A percentile compares a stretch with the other conserved stretches of the same genome.
Conservation (phyloP, 2,329 filamentous ascomycete genomes). For the Teratosphaeriaceae sp. region DNA sequence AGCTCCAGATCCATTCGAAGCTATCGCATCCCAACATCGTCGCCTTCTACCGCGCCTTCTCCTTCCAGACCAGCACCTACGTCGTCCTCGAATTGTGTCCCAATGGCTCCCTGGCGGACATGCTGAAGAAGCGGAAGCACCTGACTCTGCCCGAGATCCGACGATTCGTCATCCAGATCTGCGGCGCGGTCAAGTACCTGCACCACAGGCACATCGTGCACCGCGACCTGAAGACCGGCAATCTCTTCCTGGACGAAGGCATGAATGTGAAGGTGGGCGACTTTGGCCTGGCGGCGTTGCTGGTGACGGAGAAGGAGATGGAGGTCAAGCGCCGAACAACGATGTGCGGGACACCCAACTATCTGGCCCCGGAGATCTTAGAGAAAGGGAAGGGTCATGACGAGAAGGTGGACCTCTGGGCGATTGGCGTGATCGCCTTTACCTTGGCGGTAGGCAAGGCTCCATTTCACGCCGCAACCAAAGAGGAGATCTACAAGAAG, state of each 20-base stretch:
- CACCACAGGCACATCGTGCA: constrained; percentile 95
- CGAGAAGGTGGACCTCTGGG: constrained; percentile 98
- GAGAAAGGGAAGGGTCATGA: constrained; percentile 95
- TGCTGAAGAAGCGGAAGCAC: constrained; percentile 87
- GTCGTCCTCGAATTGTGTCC: constrained; percentile 90
- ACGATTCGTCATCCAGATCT: constrained; percentile 89
- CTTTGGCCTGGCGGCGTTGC: constrained; percentile 86
- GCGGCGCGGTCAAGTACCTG: constrained; percentile 96
- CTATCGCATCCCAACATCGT: constrained; percentile 96
- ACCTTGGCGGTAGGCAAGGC: constrained; percentile 95
- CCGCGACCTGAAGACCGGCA: constrained; percentile 95
- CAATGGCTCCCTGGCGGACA: constrained; percentile 95
- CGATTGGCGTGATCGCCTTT: constrained; percentile 95
- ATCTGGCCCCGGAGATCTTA: constrained; percentile 93
- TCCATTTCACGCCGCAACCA: constrained; percentile 87
- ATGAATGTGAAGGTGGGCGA: constrained; percentile 99
- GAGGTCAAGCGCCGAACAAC: constrained; percentile 77
- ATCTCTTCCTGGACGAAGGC: constrained; percentile 85
- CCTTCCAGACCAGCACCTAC: constrained; percentile 82
- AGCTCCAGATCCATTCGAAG: constrained; percentile 97
- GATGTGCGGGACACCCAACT: constrained; percentile 94
- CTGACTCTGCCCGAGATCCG: constrained; percentile 91
- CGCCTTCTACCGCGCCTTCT: constrained; percentile 89
- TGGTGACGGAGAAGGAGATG: constrained; percentile 88
- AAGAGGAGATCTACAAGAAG: constrained; percentile 73